Conservation (phyloP, 73 alveolate species). For the Stentor roeselii region DNA sequence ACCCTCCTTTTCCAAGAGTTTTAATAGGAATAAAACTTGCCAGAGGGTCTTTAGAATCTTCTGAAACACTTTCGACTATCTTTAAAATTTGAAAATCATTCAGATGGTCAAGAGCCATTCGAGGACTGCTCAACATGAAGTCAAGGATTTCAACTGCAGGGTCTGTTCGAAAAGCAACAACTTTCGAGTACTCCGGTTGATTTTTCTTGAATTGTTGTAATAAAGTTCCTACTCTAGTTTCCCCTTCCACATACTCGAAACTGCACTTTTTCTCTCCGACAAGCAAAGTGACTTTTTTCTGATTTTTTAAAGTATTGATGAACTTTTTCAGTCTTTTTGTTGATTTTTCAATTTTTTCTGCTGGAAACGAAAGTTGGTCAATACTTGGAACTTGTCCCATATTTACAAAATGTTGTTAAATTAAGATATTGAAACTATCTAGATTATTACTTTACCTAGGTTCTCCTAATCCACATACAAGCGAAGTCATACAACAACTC, state of each 20-base stretch:
- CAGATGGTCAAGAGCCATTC: not conserved
- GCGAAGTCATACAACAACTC: constrained; percentile 34
- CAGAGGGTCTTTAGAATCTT: not conserved
- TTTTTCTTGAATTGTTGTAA: not conserved
- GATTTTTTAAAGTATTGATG: too few species aligned
- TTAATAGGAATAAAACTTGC: constrained; percentile 30
- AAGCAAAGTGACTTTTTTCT: not conserved
- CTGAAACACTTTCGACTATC: not conserved
- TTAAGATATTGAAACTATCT: too few species aligned
- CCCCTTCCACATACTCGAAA: not conserved
- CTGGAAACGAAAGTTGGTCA: not conserved
- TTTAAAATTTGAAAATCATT: not conserved
- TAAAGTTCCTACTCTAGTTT: not conserved
- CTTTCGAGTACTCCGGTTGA: not conserved
- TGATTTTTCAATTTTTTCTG: not conserved
- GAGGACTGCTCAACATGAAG: not conserved
- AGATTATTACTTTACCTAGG: too few species aligned
- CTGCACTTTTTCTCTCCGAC: not conserved
- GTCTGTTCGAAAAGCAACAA: not conserved
- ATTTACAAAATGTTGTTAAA: too few species aligned
- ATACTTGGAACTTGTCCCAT: not conserved
- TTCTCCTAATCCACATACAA: constrained; percentile 48
- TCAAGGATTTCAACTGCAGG: not conserved
- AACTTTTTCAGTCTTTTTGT: not conserved
- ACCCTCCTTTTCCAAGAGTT: constrained; percentile 46